Conservation (phyloP, 2,329 filamentous ascomycete genomes). For the Pseudocercospora pini-densiflorae region DNA sequence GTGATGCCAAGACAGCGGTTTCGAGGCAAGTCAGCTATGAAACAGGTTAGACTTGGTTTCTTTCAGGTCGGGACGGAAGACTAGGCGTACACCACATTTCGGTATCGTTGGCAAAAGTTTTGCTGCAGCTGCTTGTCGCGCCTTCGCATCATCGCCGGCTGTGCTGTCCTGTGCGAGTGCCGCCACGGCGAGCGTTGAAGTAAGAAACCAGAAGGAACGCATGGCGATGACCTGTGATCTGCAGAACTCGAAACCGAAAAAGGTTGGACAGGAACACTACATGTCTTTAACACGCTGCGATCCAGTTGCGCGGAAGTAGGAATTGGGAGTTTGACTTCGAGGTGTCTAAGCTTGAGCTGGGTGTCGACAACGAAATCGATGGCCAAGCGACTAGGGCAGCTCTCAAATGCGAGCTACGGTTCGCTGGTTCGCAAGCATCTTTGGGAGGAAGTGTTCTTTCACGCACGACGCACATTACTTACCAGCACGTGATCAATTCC, state of each 20-base stretch:
- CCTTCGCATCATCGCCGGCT: background rate
- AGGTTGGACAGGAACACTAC: background rate
- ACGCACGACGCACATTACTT: background rate
- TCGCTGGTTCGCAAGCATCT: constrained; percentile 1
- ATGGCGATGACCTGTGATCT: background rate
- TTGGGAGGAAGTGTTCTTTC: background rate
- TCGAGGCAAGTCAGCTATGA: constrained; percentile 11
- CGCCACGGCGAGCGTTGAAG: background rate
- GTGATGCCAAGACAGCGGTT: constrained; percentile 3
- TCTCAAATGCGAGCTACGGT: background rate
- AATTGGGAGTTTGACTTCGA: background rate
- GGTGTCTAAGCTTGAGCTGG: background rate
- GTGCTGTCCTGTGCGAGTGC: background rate
- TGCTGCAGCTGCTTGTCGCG: constrained; percentile 4
- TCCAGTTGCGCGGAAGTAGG: background rate
- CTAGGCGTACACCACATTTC: constrained; percentile 6
- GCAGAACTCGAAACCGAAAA: background rate
- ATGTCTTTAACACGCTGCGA: background rate
- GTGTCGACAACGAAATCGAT: background rate
- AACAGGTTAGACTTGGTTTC: background rate
- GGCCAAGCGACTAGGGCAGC: background rate
- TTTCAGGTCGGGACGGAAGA: background rate
- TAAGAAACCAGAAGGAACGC: background rate
- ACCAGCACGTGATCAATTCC: background rate
- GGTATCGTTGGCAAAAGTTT: background rate